Base-by-base conservation (phyloP, 192 early-diverging fungal genomes). In the Dimargaris verticillata region DNA sequence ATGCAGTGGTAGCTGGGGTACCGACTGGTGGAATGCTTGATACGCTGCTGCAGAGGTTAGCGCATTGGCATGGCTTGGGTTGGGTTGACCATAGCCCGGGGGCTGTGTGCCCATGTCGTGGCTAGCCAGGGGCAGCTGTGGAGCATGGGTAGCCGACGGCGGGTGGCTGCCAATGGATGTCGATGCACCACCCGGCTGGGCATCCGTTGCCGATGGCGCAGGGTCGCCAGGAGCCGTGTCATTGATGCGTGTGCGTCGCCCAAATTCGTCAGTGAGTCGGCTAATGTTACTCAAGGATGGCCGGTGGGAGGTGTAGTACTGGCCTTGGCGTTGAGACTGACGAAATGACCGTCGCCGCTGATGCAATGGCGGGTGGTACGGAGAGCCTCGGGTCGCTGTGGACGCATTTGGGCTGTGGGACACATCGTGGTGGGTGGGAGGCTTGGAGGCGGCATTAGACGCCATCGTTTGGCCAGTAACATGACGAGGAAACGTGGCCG, bases 191-290 rank as follows among this genome's bases (percentile, higher is more conserved):
- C 33, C 33, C 2, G 33, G 33, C 33, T 38, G 33, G 33, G 33
- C 7, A 38, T 38, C 33, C 33, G 33, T 38, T 2, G 33, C 33
- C 33, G 33, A 38, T 7, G 7, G 33, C 7, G 33, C 33, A 7
- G 33, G 2, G 7, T 38, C 33, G 33, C 33, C 33, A 38, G 33
- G 33, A 38, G 33, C 33, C 33, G 33, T 7, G 26, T 55, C 53
- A 18, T 55, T 20, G 17, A 55, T 55, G 18, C 53, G 53, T 20
- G 53, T 55, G 17, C 29, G 53, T 14, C 28, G n/a, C n/a, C 33
- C 28, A 38, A 55, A 55, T 28, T 55, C 53, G 33, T 55, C 53
- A 26, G 28, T 55, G 22, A 55, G 29, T 5, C 29, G 53, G 13
- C 28, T 55, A 13, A 55, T 55, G 33, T 26, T 29, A n/a, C 28